A percentile compares a stretch with the other conserved stretches of the same genome.
Conservation (phyloP, 306 rosid species). For the Chamaecrista fasciculata region DNA sequence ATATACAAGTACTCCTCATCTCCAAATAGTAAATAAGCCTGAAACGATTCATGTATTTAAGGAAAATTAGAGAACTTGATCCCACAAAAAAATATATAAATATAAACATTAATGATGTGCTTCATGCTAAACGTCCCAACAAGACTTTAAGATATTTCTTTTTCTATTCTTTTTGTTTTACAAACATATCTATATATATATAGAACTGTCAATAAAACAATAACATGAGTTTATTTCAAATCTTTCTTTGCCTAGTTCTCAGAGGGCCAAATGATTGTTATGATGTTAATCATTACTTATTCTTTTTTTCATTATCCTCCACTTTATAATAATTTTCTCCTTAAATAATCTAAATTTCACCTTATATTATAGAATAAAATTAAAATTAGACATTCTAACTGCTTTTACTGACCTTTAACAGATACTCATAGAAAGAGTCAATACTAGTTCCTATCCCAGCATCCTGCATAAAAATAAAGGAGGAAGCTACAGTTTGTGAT, state of each 20-base stretch:
- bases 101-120: too few species aligned
- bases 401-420: constrained; percentile 73
- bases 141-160: too few species aligned
- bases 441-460: constrained; percentile 99
- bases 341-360: neutral
- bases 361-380: neutral
- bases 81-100: too few species aligned
- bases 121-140: too few species aligned
- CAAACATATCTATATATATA: too few species aligned
- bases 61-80: constrained; percentile 25
- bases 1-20: constrained; percentile 93
- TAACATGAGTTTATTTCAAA: neutral
- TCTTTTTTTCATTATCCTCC: neutral
- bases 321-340: neutral
- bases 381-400: constrained; percentile 17
- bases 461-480: constrained; percentile 64
- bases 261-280: neutral
- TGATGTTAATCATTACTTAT: neutral
- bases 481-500: constrained; percentile 19
- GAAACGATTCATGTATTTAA: constrained; percentile 32
- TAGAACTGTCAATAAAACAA: neutral
- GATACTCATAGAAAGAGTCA: constrained; percentile 94
- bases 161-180: too few species aligned
- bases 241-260: neutral
- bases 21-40: constrained; percentile 95